Evolutionary conservation across 73 alveolate species (phyloP), one percentile per base, ranked within the genome.

Genomic region (Tetrahymena elliotti): DNA sequence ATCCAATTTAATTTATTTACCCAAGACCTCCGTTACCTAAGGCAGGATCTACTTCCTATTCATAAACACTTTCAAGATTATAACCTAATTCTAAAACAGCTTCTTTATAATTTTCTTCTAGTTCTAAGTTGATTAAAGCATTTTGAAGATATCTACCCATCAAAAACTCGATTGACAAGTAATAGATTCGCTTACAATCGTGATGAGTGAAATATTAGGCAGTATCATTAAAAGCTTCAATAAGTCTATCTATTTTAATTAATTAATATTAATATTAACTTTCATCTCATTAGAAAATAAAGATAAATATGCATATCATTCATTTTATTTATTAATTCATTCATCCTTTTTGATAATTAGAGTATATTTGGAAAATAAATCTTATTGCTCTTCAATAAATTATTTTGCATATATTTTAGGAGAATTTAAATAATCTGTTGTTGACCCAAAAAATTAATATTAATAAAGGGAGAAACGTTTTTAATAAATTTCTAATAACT

Each of bases 21-120:
- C 96, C 99, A 38, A 99, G 98, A 84, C 99, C 99, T 37, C 99
- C 99, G 95, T 99, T 99, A 38, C 99, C 99, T 82, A 99, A 97
- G 22, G 99, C 99, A 40, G 99, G 99, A 94, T 99, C 99, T 20
- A 96, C 98, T 96, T 99, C 99, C 82, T 98, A 97, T 38, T 98
- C 99, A 95, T 99, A 99, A 31, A 99, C 96, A 53, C 99, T 99
- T 98, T 99, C 99, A 41, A 98, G 96, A 83, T 97, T 94, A 54
- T 96, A 98, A 9, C 99, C 99, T 34, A 98, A 97, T 84, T 98
- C 99, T 97, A 96, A 94, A 31, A 98, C 95, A 37, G 99, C 99
- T 31, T 98, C 99, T 95, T 97, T 98, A 96, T 98, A 99, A 82
- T 97, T 53, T 10, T 95, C 97, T 96, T 99, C 99, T 52, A 99